Base-by-base conservation (phyloP, 2,329 filamentous ascomycete genomes). In the Penicillium sp. region DNA sequence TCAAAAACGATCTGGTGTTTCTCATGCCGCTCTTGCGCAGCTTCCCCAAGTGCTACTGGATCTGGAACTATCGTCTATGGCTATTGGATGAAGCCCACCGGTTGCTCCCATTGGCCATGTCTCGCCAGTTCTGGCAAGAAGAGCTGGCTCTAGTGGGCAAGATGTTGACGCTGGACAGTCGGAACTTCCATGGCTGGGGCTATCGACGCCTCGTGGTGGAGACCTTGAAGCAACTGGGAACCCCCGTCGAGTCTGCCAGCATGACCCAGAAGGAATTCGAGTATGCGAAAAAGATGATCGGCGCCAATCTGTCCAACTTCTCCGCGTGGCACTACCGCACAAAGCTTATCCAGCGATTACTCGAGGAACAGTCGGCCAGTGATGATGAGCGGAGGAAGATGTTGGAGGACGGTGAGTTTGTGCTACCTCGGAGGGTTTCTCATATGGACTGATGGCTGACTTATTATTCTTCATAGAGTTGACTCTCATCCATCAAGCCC, bases 41-140 rank as follows among this genome's bases (percentile, higher is more conserved):
- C 68, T 94, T 88, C 68, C 95, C 95, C 7, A 99, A 99, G 77
- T 98, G 95, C 83, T 99, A 99, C 81, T 98, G 95, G 94, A 94
- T 99, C 72, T 99, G 95, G 95, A 96, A 97, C 70, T 94, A 97
- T 78, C 89, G 95, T 30, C 80, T 90, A 50, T 99, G 95, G 93
- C 82, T 94, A 3, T 82, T 99, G 15, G 82, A 89, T 58, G 86
- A 92, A 75, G 88, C 89, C 37, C 91, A 90, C 51, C 75, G 83
- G 13, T 82, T 88, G 19, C 82, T 97, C 10, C 84, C 87, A 2
- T 65, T 78, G 1, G 60, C 80, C 0, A 73, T 81, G 17, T 87
- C 92, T 1, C 84, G 85, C 24, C 79, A 83, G 42, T 82, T 97
- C 54, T 99, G 95, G 95, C 83, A 90, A 70, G 88, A 90, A 65